Evolutionary conservation across 805 yeast species (phyloP).

Genomic region (Lachancea nothofagi): DNA sequence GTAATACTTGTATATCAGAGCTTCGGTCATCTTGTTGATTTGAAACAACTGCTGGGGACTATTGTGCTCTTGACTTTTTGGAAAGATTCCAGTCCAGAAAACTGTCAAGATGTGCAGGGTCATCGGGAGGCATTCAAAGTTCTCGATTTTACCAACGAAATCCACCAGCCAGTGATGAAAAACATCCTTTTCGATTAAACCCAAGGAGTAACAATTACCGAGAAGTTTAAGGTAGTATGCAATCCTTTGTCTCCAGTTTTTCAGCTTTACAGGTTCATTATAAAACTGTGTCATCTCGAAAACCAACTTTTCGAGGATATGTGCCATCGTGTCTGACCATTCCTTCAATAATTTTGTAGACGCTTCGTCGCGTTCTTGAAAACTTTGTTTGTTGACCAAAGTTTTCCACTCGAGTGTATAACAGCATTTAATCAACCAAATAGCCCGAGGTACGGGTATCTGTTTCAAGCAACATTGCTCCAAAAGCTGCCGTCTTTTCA

Average conservation of each 20-base stretch:
- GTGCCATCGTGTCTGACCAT: slow-evolving; percentile 83
- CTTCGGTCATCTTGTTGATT: slow-evolving; percentile 61
- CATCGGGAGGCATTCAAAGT: slow-evolving; percentile 40
- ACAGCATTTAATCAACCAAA: slow-evolving; percentile 89
- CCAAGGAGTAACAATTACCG: slow-evolving; percentile 63
- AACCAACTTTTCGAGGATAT: slow-evolving; percentile 37
- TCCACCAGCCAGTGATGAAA: slow-evolving; percentile 62
- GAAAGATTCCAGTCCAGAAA: slow-evolving; percentile 66
- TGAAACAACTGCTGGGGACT: slow-evolving; percentile 39
- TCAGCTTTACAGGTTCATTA: slow-evolving; percentile 27
- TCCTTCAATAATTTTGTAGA: slow-evolving; percentile 69
- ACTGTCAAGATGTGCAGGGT: slow-evolving; percentile 50
- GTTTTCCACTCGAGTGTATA: slow-evolving; percentile 60
- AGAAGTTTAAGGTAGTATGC: slow-evolving; percentile 55
- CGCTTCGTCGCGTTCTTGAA: slow-evolving; percentile 23
- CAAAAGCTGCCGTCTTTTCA: slow-evolving; percentile 62
- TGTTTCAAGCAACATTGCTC: slow-evolving; percentile 64
- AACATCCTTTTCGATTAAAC: slow-evolving; percentile 53
- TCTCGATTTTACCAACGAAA: slow-evolving; percentile 40
- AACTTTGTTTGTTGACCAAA: slow-evolving; percentile 14
- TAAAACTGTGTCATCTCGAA: slow-evolving; percentile 31
- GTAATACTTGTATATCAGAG: slow-evolving; percentile 45
- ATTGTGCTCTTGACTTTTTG: slow-evolving; percentile 16
- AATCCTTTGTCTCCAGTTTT: slow-evolving; percentile 43
- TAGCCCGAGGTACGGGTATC: slow-evolving; percentile 74